These are phyloP conservation scores for Nepenthes alata DNA, from an alignment of 179 eudicot genomes.

Conservation along the genomic window DNA sequence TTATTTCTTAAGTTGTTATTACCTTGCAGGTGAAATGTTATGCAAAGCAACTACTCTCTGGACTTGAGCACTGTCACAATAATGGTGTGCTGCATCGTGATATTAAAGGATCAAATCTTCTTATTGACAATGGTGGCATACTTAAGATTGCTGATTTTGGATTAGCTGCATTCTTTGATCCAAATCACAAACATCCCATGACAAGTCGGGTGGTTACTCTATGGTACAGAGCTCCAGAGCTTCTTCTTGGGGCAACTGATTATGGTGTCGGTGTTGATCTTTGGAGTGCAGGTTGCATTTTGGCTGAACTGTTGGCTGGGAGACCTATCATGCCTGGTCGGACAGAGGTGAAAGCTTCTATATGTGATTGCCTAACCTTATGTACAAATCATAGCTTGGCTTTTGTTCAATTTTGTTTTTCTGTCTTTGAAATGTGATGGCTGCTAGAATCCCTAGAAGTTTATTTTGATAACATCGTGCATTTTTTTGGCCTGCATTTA, in stretches of 20 bases:
- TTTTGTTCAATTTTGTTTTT: neutral
- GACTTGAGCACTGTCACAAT: slow-evolving; percentile 78
- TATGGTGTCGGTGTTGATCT: slow-evolving; percentile 71
- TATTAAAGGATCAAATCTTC: slow-evolving; percentile 79
- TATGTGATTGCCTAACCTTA: neutral
- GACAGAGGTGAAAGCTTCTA: slow-evolving; percentile 40
- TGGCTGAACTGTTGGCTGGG: slow-evolving; percentile 74
- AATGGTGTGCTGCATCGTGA: slow-evolving; percentile 76
- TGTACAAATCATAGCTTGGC: neutral
- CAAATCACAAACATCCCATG: slow-evolving; percentile 61
- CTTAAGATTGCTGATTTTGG: slow-evolving; percentile 84
- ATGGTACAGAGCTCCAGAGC: slow-evolving; percentile 83
- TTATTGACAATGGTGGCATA: slow-evolving; percentile 54
- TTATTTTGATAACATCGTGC: too few relatives aligned
- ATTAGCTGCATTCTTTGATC: slow-evolving; percentile 60
- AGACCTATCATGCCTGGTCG: slow-evolving; percentile 91
- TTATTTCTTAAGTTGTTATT: slow-evolving; percentile 6
- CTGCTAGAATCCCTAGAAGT: too few relatives aligned
- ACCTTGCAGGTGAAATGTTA: slow-evolving; percentile 67
- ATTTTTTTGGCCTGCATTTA: too few relatives aligned
- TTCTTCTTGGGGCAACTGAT: slow-evolving; percentile 76
- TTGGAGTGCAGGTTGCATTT: slow-evolving; percentile 87
- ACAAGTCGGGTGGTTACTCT: slow-evolving; percentile 81
- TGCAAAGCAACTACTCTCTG: slow-evolving; percentile 63
- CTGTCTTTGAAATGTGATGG: neutral